Evolutionary conservation across 805 yeast species (phyloP).

Genomic region (Yamadazyma insecticola): DNA sequence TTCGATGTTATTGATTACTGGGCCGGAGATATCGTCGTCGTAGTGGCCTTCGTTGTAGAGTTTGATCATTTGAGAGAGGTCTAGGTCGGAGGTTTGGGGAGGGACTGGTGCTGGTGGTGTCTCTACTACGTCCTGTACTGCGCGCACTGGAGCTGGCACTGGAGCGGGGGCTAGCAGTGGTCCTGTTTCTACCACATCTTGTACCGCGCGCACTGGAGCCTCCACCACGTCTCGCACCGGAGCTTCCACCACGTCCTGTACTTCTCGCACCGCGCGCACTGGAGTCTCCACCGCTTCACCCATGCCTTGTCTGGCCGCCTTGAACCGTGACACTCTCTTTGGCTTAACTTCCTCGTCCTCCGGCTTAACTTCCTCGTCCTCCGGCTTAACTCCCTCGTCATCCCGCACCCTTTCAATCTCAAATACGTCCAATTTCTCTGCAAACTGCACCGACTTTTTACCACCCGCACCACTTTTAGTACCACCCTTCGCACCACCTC

Average conservation of each 20-base stretch:
- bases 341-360: slow-evolving; percentile 30
- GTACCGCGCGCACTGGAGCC: background rate
- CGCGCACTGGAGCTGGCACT: background rate
- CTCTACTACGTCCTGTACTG: background rate
- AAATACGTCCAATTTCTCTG: slow-evolving; percentile 50
- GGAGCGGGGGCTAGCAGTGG: background rate
- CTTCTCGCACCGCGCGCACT: background rate
- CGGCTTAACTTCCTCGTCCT: slow-evolving; percentile 43
- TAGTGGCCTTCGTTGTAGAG: no score
- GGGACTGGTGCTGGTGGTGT: no score
- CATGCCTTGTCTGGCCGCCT: slow-evolving; percentile 7
- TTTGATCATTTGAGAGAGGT: no score
- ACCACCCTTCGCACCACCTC: background rate
- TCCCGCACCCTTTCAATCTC: slow-evolving; percentile 53
- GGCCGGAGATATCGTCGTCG: slow-evolving; percentile 59
- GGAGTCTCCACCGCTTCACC: background rate
- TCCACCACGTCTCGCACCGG: background rate
- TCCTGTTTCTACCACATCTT: background rate
- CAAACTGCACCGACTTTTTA: slow-evolving; percentile 52
- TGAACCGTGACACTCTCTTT: slow-evolving; percentile 13
- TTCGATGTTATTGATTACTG: slow-evolving; percentile 57
- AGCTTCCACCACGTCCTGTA: background rate
- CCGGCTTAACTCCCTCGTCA: slow-evolving; percentile 43
- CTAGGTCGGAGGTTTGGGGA: no score
- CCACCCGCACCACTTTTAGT: slow-evolving; percentile 1